Evolutionary conservation across 116 monocot species (phyloP).

Genomic region (Posidonia oceanica): DNA sequence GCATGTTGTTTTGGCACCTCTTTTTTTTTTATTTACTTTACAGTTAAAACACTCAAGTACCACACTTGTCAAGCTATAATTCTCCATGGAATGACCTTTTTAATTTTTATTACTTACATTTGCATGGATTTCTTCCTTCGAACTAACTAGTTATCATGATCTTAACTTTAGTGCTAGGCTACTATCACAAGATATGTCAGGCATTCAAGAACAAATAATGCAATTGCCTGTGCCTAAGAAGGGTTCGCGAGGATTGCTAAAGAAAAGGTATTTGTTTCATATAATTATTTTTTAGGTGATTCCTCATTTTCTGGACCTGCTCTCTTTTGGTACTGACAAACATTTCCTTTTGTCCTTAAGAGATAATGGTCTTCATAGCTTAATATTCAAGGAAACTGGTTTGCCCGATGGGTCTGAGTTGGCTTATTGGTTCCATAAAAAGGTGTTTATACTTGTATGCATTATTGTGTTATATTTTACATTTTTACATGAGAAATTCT

Average conservation of each 20-base stretch:
- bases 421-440: conserved; percentile 17
- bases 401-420: conserved; percentile 40
- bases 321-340: not conserved
- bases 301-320: not conserved
- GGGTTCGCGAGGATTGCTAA: not conserved
- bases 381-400: conserved; percentile 31
- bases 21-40: no score
- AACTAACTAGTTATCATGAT: not conserved
- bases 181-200: not conserved
- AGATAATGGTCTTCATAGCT: conserved; percentile 14
- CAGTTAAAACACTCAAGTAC: no score
- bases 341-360: conserved; percentile 10
- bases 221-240: not conserved
- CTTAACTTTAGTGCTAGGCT: not conserved
- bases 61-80: no score
- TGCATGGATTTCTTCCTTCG: not conserved
- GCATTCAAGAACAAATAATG: not conserved
- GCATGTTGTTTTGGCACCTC: no score
- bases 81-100: not conserved
- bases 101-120: not conserved
- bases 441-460: conserved; percentile 17
- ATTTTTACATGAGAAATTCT: not conserved
- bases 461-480: not conserved
- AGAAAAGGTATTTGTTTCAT: conserved; percentile 1
- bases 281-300: not conserved